phyloP scores from a whole-genome alignment of 768 basidiomycete genomes.

The Mycena rebaudengoi region DNA sequence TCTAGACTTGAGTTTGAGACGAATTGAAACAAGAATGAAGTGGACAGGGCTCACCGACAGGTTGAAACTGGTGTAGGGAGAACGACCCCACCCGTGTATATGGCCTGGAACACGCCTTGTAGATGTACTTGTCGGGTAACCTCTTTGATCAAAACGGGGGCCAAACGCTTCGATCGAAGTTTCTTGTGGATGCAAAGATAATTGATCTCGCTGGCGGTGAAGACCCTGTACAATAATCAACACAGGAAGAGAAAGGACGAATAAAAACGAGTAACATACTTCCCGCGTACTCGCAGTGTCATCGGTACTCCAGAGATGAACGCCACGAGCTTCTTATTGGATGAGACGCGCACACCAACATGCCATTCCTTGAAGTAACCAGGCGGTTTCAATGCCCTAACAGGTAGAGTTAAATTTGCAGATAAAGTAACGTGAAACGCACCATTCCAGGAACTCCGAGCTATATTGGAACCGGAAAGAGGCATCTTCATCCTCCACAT shows the following conservation, averaged over 20 bases:
- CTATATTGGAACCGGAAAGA: slow-evolving; percentile 97
- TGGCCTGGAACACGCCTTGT: slow-evolving; percentile 92
- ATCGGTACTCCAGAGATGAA: slow-evolving; percentile 96
- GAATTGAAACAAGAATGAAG: neutral
- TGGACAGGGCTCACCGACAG: slow-evolving; percentile 69
- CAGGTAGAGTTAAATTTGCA: neutral
- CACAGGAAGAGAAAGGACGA: neutral
- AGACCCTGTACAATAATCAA: slow-evolving; percentile 51
- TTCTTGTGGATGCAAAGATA: slow-evolving; percentile 99
- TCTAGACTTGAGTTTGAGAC: slow-evolving; percentile 46
- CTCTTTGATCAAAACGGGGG: slow-evolving; percentile 97
- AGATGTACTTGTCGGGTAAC: slow-evolving; percentile 93
- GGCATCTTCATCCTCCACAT: slow-evolving; percentile 96
- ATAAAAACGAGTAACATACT: slow-evolving; percentile 58
- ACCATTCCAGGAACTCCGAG: slow-evolving; percentile 94
- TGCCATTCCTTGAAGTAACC: slow-evolving; percentile 97
- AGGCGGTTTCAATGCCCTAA: slow-evolving; percentile 93
- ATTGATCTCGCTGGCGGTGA: slow-evolving; percentile 91
- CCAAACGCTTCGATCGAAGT: slow-evolving; percentile 90
- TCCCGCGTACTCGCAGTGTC: slow-evolving; percentile 80
- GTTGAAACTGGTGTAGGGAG: slow-evolving; percentile 93
- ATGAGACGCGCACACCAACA: slow-evolving; percentile 89
- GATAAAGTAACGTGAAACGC: slow-evolving; percentile 22
- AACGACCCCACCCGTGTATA: slow-evolving; percentile 94
- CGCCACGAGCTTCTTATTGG: slow-evolving; percentile 93